phyloP scores from a whole-genome alignment of 768 basidiomycete species.

The Lanmaoa rubissima region DNA sequence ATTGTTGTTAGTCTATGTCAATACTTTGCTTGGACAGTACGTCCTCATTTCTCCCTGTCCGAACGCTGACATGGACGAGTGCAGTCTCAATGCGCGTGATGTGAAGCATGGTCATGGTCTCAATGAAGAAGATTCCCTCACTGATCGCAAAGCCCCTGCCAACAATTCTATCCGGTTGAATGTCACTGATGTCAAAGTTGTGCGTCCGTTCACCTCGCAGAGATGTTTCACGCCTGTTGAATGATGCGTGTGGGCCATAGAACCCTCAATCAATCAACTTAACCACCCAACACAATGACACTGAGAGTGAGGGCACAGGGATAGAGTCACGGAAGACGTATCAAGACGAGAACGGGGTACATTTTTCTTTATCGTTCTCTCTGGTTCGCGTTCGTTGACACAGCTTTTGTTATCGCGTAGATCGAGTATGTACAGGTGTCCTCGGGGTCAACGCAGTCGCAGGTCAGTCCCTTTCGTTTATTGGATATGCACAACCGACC shows the following conservation, averaged over 20 bases:
- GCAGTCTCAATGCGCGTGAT: slow-evolving; percentile 28
- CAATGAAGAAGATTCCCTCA: slow-evolving; percentile 25
- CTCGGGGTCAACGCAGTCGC: slow-evolving; percentile 18
- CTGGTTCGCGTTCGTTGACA: background rate
- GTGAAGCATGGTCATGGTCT: slow-evolving; percentile 18
- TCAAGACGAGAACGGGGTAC: slow-evolving; percentile 12
- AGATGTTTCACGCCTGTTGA: background rate
- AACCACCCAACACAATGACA: background rate
- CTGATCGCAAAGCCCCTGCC: background rate
- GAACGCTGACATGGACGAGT: background rate
- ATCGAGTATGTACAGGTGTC: slow-evolving; percentile 17
- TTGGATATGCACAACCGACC: background rate
- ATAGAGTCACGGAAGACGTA: slow-evolving; percentile 19
- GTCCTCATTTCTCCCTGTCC: background rate
- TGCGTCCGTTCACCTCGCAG: slow-evolving; percentile 2
- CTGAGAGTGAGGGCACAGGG: slow-evolving; percentile 5
- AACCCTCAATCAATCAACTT: slow-evolving; percentile 17
- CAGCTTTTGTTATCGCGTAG: background rate
- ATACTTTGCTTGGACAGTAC: slow-evolving; percentile 27
- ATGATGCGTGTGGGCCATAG: slow-evolving; percentile 2
- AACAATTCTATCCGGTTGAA: slow-evolving; percentile 12
- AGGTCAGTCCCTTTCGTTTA: slow-evolving; percentile 4
- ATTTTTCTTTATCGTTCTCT: background rate
- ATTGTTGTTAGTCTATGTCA: slow-evolving; percentile 27
- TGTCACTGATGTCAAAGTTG: slow-evolving; percentile 10